Conservation (phyloP, 2,329 filamentous ascomycete genomes). For the Chaetomiaceae sp. region DNA sequence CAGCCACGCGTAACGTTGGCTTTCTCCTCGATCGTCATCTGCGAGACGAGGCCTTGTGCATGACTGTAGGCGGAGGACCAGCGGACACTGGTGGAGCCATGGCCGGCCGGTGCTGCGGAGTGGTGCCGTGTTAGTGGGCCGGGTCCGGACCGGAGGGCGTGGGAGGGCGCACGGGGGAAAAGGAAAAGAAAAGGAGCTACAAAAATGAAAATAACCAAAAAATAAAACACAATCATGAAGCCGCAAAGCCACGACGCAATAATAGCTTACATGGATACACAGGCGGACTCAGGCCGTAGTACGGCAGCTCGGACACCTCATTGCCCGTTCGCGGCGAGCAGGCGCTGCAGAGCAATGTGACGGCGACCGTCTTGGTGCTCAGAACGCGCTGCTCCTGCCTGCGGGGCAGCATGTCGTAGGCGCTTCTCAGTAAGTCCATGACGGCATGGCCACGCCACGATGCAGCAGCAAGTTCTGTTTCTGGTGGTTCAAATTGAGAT, state of each 20-base stretch:
- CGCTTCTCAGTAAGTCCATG: slow-evolving; percentile 13
- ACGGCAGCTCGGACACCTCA: slow-evolving; percentile 26
- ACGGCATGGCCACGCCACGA: background rate
- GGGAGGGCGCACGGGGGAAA: background rate
- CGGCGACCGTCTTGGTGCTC: slow-evolving; percentile 15
- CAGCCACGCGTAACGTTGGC: slow-evolving; percentile 35
- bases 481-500: no score
- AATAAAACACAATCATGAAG: no score
- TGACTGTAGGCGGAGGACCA: slow-evolving; percentile 34
- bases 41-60: slow-evolving; percentile 31
- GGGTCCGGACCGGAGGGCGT: background rate
- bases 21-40: slow-evolving; percentile 37
- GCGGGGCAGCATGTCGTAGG: slow-evolving; percentile 8
- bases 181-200: background rate
- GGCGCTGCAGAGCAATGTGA: slow-evolving; percentile 12
- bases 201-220: background rate
- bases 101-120: slow-evolving; percentile 24
- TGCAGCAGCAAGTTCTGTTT: no score
- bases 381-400: slow-evolving; percentile 9
- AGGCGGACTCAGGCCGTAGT: slow-evolving; percentile 31
- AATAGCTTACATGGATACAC: slow-evolving; percentile 30
- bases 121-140: slow-evolving; percentile 3
- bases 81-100: slow-evolving; percentile 23
- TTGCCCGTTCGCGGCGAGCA: slow-evolving; percentile 6
- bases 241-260: no score